Base-by-base conservation (phyloP, 2,329 filamentous ascomycete species). In the Cadophora luteo-olivacea region DNA sequence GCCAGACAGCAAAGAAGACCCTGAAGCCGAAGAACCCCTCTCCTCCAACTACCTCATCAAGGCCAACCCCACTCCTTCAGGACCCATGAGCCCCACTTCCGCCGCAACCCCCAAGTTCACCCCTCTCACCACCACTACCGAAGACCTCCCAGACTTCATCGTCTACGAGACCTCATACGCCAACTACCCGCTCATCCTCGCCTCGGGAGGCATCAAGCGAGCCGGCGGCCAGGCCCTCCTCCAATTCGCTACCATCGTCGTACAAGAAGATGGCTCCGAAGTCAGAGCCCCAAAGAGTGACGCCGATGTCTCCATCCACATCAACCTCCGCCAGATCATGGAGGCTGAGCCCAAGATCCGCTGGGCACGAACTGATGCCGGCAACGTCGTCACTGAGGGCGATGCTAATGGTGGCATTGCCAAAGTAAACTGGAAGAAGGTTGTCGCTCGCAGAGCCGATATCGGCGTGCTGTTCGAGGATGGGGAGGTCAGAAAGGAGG, bases 81-180 rank as follows among this genome's bases (percentile, higher is more conserved):
- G 70, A 14, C 65, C 72, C 29, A 57, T 64, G 24, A 70, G 71
- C 52, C 65, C 72, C 36, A 71, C 70, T 32, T 51, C 73, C 19
- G 32, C 72, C 24, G 58, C 72, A 14, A 57, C 72, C 29, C 32
- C 67, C 25, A 78, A 78, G 65, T 72, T 77, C 41, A 77, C 78
- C 22, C 73, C 75, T 19, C 75, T 80, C 45, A 78, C 76, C 57
- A 69, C 79, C 49, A 79, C 74, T 6, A 72, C 76, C 51, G 76
- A 78, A 55, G 76, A 81, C 62, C 76, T 83, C 5, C 81, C 82
- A 11, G 80, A 81, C 54, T 78, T 82, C 52, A 75, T 82, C 69
- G 78, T 83, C 65, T 82, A 82, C 73, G 81, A 82, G 74, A 83
- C 81, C 8, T 81, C 81, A 2, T 83, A 83, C 75, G 77, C 81